Percentiles rank a stretch among this genome's conserved stretches.
Evolutionary conservation across 306 rosid genomes (phyloP).

Genomic region (Benincasa hispida): DNA sequence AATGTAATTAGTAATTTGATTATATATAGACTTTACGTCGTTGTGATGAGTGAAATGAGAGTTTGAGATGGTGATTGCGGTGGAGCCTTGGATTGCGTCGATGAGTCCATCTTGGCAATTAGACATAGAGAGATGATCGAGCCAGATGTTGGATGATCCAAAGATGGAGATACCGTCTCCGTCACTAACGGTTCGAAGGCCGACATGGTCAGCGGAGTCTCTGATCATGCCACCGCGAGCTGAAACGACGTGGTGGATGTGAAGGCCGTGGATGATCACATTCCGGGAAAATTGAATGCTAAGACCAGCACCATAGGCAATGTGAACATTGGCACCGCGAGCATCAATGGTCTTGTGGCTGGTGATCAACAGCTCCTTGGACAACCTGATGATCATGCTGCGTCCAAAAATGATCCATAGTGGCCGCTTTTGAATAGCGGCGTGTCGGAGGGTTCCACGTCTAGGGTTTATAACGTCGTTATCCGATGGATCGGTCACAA

Average conservation of each 20-base stretch:
- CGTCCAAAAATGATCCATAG: slow-evolving; percentile 59
- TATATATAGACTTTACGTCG: slow-evolving; percentile 18
- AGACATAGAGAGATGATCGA: slow-evolving; percentile 68
- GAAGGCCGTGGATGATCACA: slow-evolving; percentile 55
- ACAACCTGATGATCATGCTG: slow-evolving; percentile 46
- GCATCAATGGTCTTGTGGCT: slow-evolving; percentile 84
- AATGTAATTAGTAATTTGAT: neutral
- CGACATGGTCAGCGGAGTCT: slow-evolving; percentile 37
- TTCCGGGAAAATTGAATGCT: slow-evolving; percentile 38
- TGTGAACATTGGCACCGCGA: slow-evolving; percentile 52
- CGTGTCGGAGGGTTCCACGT: slow-evolving; percentile 57
- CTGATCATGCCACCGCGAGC: slow-evolving; percentile 48
- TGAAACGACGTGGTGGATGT: slow-evolving; percentile 15
- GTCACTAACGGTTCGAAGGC: slow-evolving; percentile 35
- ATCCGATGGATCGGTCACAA: slow-evolving; percentile 50
- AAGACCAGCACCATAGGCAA: slow-evolving; percentile 49
- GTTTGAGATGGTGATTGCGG: slow-evolving; percentile 71
- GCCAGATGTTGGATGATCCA: slow-evolving; percentile 61
- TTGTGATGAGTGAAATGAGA: slow-evolving; percentile 54
- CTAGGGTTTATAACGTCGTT: slow-evolving; percentile 25
- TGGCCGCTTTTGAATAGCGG: slow-evolving; percentile 32
- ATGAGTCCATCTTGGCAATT: slow-evolving; percentile 52
- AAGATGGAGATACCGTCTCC: slow-evolving; percentile 72
- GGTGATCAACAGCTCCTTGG: slow-evolving; percentile 36
- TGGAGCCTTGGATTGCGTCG: slow-evolving; percentile 58